Evolutionary conservation across 176 grass and related monocot species (phyloP), one percentile per base, ranked within the genome.

Genomic region (Themeda triandra): DNA sequence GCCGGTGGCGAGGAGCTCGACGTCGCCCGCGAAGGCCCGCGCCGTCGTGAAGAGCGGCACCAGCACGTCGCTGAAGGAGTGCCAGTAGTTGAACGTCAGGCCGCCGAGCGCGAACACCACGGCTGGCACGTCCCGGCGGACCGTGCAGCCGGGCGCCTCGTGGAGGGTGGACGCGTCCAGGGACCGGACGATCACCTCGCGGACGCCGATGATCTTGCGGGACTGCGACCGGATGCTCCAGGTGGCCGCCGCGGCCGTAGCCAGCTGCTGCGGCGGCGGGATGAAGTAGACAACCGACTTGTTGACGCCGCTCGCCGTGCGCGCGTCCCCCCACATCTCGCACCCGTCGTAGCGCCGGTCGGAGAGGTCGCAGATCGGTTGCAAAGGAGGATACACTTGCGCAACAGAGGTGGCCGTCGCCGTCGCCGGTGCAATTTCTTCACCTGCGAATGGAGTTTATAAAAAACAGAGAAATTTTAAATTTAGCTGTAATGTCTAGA

Each of bases 261-360:
- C 21, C 21, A 81, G 21, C 64, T 69, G 79, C 2, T 13, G 5
- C 30, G 64, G 30, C 30, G 79, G 30, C 13, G 79, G 79, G 44
- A 81, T 81, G 79, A 81, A 81, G 79, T 54, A 81, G 30, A 81
- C 79, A 7, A 13, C 30, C 8, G 79, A 81, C 30, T 15, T 36
- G 44, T 81, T 27, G 3, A 0, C 13, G 79, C 79, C 64, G 3
- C 19, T 80, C 63, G 79, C 63, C 79, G 79, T 54, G 64, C 79
- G 79, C 21, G 64, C 64, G 79, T 81, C 79, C 2, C 79, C 79
- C 64, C 79, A 81, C 78, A 81, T 81, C 79, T 81, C 79, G 29
- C 79, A 81, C 4, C 19, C 30, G 64, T 81, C 79, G 29, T 81
- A 81, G 8, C 79, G 79, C 13, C 2, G 23, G 64, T 81, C 79